Percentiles rank a stretch among this genome's conserved stretches.
These are phyloP conservation scores for Gaultheria prostrata DNA, from an alignment of 148 eudicot species.

Conservation along the genomic window DNA sequence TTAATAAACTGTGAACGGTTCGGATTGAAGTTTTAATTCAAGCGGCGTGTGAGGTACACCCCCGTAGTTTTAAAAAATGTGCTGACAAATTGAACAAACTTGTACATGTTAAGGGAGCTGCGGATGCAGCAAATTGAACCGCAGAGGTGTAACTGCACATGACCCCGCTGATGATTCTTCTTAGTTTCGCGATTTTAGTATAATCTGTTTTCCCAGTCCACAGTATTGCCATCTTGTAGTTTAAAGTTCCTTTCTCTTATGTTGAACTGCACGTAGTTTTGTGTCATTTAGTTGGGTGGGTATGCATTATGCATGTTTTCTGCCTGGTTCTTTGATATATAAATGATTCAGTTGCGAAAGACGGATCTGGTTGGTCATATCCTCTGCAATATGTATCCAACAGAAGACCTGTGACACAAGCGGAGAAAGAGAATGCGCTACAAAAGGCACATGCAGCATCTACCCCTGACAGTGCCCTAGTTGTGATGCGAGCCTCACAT, in stretches of 20 bases:
- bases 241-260: neutral
- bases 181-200: too few species aligned
- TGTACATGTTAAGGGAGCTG: too few species aligned
- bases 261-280: neutral
- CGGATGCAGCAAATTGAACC: too few species aligned
- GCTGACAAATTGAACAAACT: too few species aligned
- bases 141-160: too few species aligned
- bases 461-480: constrained; percentile 21
- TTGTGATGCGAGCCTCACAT: constrained; percentile 33
- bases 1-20: too few species aligned
- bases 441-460: constrained; percentile 26
- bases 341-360: neutral
- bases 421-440: constrained; percentile 27
- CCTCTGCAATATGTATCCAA: constrained; percentile 22
- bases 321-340: neutral
- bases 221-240: neutral
- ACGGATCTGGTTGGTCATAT: neutral
- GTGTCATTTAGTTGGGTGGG: neutral
- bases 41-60: too few species aligned
- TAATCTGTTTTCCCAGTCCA: too few species aligned
- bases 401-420: constrained; percentile 30
- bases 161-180: too few species aligned
- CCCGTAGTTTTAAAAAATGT: too few species aligned
- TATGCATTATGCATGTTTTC: constrained; percentile 7
- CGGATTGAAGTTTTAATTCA: too few species aligned